Base-by-base conservation (phyloP, 129 eudicot species). In the Centella asiatica region DNA sequence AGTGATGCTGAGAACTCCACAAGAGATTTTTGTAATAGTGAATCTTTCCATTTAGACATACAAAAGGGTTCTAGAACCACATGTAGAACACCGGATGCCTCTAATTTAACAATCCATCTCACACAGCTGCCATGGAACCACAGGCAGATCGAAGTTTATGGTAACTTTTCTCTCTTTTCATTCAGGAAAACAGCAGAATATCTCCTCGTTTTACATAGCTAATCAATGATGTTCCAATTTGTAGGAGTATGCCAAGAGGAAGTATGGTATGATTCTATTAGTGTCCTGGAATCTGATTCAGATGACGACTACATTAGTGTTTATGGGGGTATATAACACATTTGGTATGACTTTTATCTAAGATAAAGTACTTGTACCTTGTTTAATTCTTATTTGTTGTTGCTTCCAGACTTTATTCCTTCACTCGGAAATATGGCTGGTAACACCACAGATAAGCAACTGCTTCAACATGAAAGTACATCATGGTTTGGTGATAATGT, bases 291-390 rank as follows among this genome's bases (percentile, higher is more conserved):
- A 18, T 89, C 95, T 1, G 97, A 89, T 62, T 70, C 88, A 2
- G 97, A 89, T 71, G 97, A 89, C 34, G 97, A 89, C 36, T 89
- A 70, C 65, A 72, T 57, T 20, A 89, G 90, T 56, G 78, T 89
- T 13, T 31, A 57, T 19, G 90, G 80, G 70, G 90, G 90, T 85
- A 68, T 56, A 39, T 33, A 24, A 6, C 12, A 11, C 0, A n/a
- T 18, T 34, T 36, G 19, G 13, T 10, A 8, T 48, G 32, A 13
- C 8, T 23, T 48, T 10, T 44, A 14, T 7, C 12, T 28, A 22
- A n/a, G 19, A 4, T 47, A 36, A 32, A 20, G 36, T 11, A 12
- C 7, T 69, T 37, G 19, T 60, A 34, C 33, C 13, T 52, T 19
- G 28, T 58, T 22, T 24, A 34, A 20, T 57, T 31, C 11, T 17